Base-by-base conservation (phyloP, 257 asterid genomes). In the Solanum megistacrolobum region DNA sequence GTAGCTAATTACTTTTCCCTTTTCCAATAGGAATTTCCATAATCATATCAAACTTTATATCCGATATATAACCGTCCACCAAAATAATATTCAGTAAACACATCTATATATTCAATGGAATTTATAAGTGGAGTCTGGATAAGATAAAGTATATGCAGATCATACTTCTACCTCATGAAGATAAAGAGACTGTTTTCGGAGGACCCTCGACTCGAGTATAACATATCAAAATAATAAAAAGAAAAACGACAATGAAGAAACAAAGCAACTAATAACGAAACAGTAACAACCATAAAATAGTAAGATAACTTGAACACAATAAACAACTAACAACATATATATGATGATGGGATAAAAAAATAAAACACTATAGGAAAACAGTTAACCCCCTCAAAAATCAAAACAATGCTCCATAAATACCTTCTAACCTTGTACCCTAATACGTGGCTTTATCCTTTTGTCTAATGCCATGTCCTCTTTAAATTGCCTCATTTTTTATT, bases 181-280 rank as follows among this genome's bases (percentile, higher is more conserved):
- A 0, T 58, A 58, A 20, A 58, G n/a, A 58, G 5, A 7, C 0
- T 20, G 0, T 7, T 58, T 55, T 20, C 0, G 2, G 0, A 58
- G 5, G 1, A 58, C 1, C 4, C 12, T 58, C 5, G 2, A 3
- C n/a, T 58, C 2, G 1, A 58, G 2, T 20, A 58, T 58, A 58
- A 20, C 12, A 58, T 58, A 58, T 58, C 2, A 58, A 58, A 48
- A 58, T 58, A 58, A 58, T 55, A 1, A 55, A 55, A 55, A 55
- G 12, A 0, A 3, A 55, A 55, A 20, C 4, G 25, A 20, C 5
- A 58, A 20, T 7, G 5, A 0, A 20, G 12, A 58, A 48, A 58
- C 11, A 58, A 58, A 58, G n/a, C 66, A 58, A 52, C n/a, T 52
- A 18, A 52, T 52, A 18, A 18, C 1, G 4, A 52, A 52, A 52